Conservation (phyloP, 805 yeast genomes). For the Yamadazyma insecticola region DNA sequence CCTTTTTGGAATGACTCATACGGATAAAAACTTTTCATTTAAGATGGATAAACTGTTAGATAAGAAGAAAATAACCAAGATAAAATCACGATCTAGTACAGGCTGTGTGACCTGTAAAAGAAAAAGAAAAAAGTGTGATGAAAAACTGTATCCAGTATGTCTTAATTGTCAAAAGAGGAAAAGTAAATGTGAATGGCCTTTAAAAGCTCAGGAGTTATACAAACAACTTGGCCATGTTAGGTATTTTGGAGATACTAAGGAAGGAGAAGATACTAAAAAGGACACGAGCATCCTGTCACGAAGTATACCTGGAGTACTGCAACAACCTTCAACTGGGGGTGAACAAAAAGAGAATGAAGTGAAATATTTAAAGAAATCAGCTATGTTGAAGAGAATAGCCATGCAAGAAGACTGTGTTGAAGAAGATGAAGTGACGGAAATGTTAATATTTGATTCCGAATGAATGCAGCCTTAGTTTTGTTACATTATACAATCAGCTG, state of each 20-base stretch:
- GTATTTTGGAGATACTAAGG: constrained; percentile 14
- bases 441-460: too few relatives aligned
- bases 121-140: constrained; percentile 29
- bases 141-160: constrained; percentile 26
- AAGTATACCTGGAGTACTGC: constrained; percentile 5
- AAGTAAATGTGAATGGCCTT: constrained; percentile 25
- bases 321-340: too few relatives aligned
- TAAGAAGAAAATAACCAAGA: constrained; percentile 5
- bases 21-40: neutral
- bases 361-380: too few relatives aligned
- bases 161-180: constrained; percentile 18
- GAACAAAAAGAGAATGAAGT: constrained; percentile 10
- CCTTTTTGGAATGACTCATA: constrained; percentile 23
- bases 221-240: constrained; percentile 18
- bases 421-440: constrained; percentile 9
- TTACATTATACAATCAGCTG: too few relatives aligned
- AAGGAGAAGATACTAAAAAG: neutral
- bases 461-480: too few relatives aligned
- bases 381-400: constrained; percentile 26
- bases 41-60: neutral
- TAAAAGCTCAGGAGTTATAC: constrained; percentile 16
- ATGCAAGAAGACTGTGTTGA: constrained; percentile 37
- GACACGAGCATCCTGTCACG: neutral
- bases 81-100: constrained; percentile 21
- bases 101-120: constrained; percentile 30